Conservation (phyloP, 2,329 filamentous ascomycete species). For the Geosmithia putterillii region DNA sequence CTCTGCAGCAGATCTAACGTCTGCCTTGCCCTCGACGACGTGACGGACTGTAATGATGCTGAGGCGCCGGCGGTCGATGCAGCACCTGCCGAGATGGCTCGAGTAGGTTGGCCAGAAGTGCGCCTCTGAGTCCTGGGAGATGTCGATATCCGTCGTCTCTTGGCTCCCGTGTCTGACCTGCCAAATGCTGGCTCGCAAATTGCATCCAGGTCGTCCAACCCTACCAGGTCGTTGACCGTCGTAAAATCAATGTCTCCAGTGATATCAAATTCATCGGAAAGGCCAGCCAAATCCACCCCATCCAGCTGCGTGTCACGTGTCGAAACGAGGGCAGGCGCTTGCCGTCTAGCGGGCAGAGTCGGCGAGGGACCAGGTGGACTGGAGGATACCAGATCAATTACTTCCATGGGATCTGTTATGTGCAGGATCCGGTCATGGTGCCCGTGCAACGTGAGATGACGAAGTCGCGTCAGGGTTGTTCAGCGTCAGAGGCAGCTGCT, state of each 20-base stretch:
- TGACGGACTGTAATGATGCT: background rate
- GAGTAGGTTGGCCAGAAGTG: background rate
- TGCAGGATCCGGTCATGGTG: too few relatives aligned
- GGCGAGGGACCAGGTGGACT: constrained; percentile 2
- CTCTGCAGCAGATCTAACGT: background rate
- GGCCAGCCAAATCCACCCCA: background rate
- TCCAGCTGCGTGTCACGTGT: background rate
- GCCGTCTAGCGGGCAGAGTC: background rate
- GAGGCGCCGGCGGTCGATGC: background rate
- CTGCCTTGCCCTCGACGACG: background rate
- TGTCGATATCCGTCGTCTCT: background rate
- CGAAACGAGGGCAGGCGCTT: background rate
- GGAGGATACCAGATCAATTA: constrained; percentile 8
- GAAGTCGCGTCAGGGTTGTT: background rate
- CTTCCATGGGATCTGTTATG: too few relatives aligned
- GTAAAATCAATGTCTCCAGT: constrained; percentile 22
- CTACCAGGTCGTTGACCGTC: constrained; percentile 5
- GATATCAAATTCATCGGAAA: constrained; percentile 23
- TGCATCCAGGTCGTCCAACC: background rate
- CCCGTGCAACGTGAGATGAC: too few relatives aligned
- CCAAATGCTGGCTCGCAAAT: background rate
- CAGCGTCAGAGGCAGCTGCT: too few relatives aligned
- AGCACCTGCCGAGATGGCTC: background rate
- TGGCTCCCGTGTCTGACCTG: background rate
- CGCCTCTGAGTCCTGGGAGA: background rate